Base-by-base conservation (phyloP, 768 basidiomycete genomes). In the Pisolithus albus region DNA sequence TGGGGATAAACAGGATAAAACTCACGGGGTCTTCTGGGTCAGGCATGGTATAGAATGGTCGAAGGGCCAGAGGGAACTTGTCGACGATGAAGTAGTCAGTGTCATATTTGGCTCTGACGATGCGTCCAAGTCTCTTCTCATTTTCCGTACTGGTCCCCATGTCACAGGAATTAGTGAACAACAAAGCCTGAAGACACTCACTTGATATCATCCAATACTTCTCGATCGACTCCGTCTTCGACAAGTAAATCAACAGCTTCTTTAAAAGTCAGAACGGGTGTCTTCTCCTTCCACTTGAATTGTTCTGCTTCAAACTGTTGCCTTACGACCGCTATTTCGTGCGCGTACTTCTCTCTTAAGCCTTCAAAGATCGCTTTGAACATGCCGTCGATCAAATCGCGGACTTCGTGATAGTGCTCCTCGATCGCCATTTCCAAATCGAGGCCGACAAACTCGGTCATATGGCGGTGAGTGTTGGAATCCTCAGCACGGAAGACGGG, bases 31-130 rank as follows among this genome's bases (percentile, higher is more conserved):
- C 87, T 56, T 80, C 76, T 11, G 95, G 82, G 73, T 99, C 96
- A 51, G 94, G 90, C 96, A 99, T 98, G 50, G 96, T 99, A 72
- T 99, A 99, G 74, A 99, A 99, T 3, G 96, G 96, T 50, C 96
- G 88, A 53, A 98, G 82, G 36, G 79, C 87, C 69, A 94, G 78
- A 5, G 96, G 96, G 80, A 98, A 99, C 71, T 98, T 99, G 78
- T 99, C 96, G 59, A 99, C 85, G 69, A 98, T 98, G 74, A 88
- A 99, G 75, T 97, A 99, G 70, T 99, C 96, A 42, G 92, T 97
- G 61, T 92, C 83, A 66, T 96, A 95, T 71, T 96, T 97, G 47
- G 82, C 85, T 65, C 86, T 90, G 61, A 99, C 83, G 49, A 98
- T 73, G 45, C 84, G 75, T 19, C 96, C 96, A 36, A 99, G 84